Conservation (phyloP, 106 monocot species). For the Triglochin maritima region DNA sequence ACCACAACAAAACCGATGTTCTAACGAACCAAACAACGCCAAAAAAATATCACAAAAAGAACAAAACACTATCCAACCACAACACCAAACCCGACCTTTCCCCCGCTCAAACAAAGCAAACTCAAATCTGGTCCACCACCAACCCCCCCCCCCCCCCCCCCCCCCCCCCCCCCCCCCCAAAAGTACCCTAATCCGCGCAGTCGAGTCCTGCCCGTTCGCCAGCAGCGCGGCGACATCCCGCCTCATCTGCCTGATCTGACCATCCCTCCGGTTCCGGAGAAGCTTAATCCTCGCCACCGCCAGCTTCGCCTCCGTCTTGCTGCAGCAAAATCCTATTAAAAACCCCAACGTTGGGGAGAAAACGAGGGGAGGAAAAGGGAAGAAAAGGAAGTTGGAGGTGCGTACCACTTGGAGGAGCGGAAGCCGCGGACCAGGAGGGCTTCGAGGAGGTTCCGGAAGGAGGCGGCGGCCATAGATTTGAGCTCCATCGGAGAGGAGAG, state of each 20-base stretch:
- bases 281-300: constrained; percentile 91
- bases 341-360: not conserved
- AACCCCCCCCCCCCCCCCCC: not conserved
- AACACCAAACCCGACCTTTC: not conserved
- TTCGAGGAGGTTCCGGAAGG: constrained; percentile 40
- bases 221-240: constrained; percentile 73
- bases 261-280: constrained; percentile 76
- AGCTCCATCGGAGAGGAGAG: not conserved
- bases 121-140: too few relatives aligned
- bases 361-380: not conserved
- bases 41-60: not conserved
- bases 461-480: constrained; percentile 6
- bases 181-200: constrained; percentile 71
- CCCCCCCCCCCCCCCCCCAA: not conserved
- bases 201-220: constrained; percentile 48
- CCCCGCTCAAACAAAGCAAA: too few relatives aligned
- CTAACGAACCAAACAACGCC: not conserved
- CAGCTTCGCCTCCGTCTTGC: constrained; percentile 66
- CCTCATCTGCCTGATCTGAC: constrained; percentile 69
- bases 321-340: too few relatives aligned
- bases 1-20: too few relatives aligned
- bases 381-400: not conserved
- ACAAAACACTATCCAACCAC: not conserved
- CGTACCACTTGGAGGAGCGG: constrained; percentile 76
- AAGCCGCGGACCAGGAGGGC: constrained; percentile 39